A percentile compares a stretch with the other conserved stretches of the same genome.
phyloP scores from a whole-genome alignment of 768 basidiomycete genomes.

The Pleurotus cornucopiae region DNA sequence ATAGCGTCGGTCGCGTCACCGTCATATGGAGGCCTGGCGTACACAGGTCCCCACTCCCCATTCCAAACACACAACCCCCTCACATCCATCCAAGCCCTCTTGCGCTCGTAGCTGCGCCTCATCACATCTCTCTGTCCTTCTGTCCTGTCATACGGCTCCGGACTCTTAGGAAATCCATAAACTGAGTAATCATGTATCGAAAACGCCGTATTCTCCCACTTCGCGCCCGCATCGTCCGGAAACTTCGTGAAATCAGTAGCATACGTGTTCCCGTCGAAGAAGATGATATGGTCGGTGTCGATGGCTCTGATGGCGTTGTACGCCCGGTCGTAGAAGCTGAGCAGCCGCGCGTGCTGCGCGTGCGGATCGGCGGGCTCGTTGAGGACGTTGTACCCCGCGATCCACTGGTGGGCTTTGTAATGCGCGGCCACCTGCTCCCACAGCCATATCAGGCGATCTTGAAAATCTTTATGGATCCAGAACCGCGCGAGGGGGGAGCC shows the following conservation, averaged over 20 bases:
- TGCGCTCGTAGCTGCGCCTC: slow-evolving; percentile 61
- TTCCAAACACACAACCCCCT: slow-evolving; percentile 68
- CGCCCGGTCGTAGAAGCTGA: slow-evolving; percentile 65
- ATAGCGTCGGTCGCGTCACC: slow-evolving; percentile 58
- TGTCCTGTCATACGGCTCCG: slow-evolving; percentile 48
- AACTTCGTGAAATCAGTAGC: slow-evolving; percentile 76
- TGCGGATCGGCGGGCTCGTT: slow-evolving; percentile 75
- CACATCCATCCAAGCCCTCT: slow-evolving; percentile 75
- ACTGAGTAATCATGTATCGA: slow-evolving; percentile 74
- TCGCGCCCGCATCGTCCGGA: slow-evolving; percentile 48
- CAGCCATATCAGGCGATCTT: slow-evolving; percentile 72
- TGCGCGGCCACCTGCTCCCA: slow-evolving; percentile 75
- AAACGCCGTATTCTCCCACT: slow-evolving; percentile 71
- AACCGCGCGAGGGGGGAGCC: slow-evolving; percentile 69
- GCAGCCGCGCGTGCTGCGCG: slow-evolving; percentile 50
- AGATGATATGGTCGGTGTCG: slow-evolving; percentile 70
- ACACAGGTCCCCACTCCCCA: slow-evolving; percentile 84
- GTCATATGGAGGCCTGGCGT: slow-evolving; percentile 58
- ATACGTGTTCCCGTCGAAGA: slow-evolving; percentile 84
- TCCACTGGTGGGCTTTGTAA: slow-evolving; percentile 76
- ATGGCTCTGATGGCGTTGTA: slow-evolving; percentile 66
- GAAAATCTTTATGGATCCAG: slow-evolving; percentile 84
- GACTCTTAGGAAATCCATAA: slow-evolving; percentile 68
- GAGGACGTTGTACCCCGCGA: slow-evolving; percentile 82
- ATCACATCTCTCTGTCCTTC: slow-evolving; percentile 50